Conservation (phyloP, 1,284 basidiomycete species). For the Ceratobasidium sp. region DNA sequence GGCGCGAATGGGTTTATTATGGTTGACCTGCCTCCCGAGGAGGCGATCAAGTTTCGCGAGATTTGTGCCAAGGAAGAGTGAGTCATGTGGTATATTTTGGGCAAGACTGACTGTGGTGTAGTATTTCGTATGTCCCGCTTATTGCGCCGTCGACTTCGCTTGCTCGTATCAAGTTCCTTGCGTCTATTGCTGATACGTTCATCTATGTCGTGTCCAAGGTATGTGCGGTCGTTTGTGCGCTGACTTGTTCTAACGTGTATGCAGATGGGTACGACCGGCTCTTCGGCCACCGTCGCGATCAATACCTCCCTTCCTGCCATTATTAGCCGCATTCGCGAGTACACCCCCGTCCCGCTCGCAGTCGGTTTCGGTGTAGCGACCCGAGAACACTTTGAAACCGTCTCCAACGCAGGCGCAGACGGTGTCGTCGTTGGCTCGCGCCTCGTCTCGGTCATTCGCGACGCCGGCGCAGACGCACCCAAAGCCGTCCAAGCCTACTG, state of each 20-base stretch:
- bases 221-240: slow-evolving; percentile 39
- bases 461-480: slow-evolving; percentile 54
- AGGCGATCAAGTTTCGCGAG: slow-evolving; percentile 87
- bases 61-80: slow-evolving; percentile 84
- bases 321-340: slow-evolving; percentile 72
- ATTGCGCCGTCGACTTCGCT: slow-evolving; percentile 94
- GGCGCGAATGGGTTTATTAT: slow-evolving; percentile 98
- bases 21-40: slow-evolving; percentile 97
- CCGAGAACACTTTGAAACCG: slow-evolving; percentile 87
- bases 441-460: slow-evolving; percentile 81
- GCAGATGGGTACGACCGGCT: slow-evolving; percentile 98
- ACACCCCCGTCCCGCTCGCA: slow-evolving; percentile 82
- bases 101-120: slow-evolving; percentile 47
- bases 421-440: slow-evolving; percentile 94
- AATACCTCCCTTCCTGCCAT: slow-evolving; percentile 81
- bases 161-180: slow-evolving; percentile 87
- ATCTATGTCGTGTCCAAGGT: slow-evolving; percentile 97
- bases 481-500: slow-evolving; percentile 70
- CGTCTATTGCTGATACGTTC: slow-evolving; percentile 94
- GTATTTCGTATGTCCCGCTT: slow-evolving; percentile 95
- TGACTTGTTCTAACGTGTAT: background rate
- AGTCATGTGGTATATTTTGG: slow-evolving; percentile 47
- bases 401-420: slow-evolving; percentile 86
- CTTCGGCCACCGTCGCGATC: slow-evolving; percentile 74
- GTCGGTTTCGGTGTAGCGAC: slow-evolving; percentile 97